Evolutionary conservation across 257 asterid genomes (phyloP), one percentile per base, ranked within the genome.

Genomic region (Avicennia marina): DNA sequence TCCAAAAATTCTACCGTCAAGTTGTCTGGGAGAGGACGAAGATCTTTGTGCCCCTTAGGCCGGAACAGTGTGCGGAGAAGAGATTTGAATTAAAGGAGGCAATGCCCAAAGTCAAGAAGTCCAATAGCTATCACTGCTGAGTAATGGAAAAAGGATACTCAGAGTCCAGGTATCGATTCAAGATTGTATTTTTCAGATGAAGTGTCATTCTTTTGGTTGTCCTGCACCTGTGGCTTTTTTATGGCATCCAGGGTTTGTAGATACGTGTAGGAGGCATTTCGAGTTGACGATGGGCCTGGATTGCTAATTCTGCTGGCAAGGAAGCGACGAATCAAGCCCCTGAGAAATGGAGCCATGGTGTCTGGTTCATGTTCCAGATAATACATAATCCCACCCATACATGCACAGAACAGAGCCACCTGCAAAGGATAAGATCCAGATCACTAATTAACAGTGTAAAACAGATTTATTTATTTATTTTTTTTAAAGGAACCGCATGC

Each of bases 371-470:
- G 89, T 69, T 93, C 99, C 52, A 93, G 76, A 79, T 93, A 93
- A 73, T 93, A 93, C 99, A 93, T 93, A 51, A 93, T 81, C 62
- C 95, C 99, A 46, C 97, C 99, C 97, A 89, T 93, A 68, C 97
- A 84, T 1, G 93, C 86, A 59, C 96, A 84, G 76, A 93, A 93
- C 70, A 93, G 73, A 46, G 85, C 95, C 69, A 93, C 97, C 99
- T 93, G 63, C 19, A 58, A 63, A 34, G 57, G 65, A 48, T 56
- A 39, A 63, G 31, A 67, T 8, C n/a, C 41, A 36, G 39, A 59
- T 11, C 7, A 45, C 36, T 9, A 53, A 40, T 10, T 1, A 17
- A 6, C n/a, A 22, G 2, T 20, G 16, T 22, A 18, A 16, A 18
- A 18, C 27, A 47, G n/a, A n/a, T n/a, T n/a, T n/a, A n/a, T n/a